Base-by-base conservation (phyloP, 768 basidiomycete genomes). In the Paxillus involutus region DNA sequence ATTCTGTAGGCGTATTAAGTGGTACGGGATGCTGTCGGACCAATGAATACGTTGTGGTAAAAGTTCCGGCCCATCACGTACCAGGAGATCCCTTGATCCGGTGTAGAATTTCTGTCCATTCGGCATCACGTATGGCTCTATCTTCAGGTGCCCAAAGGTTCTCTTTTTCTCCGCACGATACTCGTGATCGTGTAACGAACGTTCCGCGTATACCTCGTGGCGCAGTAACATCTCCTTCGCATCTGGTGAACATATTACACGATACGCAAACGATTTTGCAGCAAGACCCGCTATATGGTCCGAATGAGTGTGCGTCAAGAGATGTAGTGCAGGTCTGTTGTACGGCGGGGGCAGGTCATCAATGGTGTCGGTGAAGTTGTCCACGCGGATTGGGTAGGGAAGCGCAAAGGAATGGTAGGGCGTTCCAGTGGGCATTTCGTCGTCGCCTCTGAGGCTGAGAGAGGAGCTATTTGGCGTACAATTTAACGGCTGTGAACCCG, bases 271-370 rank as follows among this genome's bases (percentile, higher is more conserved):
- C 0, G 84, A 86, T 53, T 84, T 82, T 21, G 89, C 81, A 17
- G 84, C 78, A 26, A 97, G 78, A 4, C 95, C 94, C 41, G 71
- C 72, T 49, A 93, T 78, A 64, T 97, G 94, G 70, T 96, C 94
- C 0, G 93, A 80, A 71, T 96, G 95, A 0, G 93, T 90, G 65
- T 97, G 94, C 0, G 88, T 85, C 50, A 97, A 80, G n/a, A 97
- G 80, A 66, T 91, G 83, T 11, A 94, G 69, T 9, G 74, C 66
- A 2, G 75, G 71, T 56, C 65, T 58, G 46, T 71, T 76, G 47
- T 62, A 70, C 0, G 68, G 70, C 11, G 63, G 46, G 19, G 70
- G 67, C 4, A 71, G 44, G 29, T 69, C 55, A 5, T 78, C 70
- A 54, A 76, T 61, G 17, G 71, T 68, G 35, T 69, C 61, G 3